Evolutionary conservation across 805 yeast species (phyloP).

Genomic region (Kodamaea hsintzibuensis): DNA sequence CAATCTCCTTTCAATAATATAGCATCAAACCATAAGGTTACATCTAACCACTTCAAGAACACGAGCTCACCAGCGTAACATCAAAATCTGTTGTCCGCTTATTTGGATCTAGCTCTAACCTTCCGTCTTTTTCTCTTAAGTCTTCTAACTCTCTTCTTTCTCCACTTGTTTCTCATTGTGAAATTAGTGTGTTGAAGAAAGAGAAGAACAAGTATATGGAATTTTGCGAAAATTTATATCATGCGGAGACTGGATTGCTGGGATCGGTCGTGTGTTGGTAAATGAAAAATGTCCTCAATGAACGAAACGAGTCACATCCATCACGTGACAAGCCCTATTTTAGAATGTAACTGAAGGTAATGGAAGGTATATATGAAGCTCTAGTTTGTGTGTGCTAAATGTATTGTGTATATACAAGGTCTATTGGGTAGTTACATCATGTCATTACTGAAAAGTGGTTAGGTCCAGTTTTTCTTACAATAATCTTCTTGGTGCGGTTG

Average conservation of each 20-base stretch:
- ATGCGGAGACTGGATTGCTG: conserved; percentile 4
- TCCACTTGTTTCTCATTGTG: conserved; percentile 95
- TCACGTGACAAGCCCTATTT: conserved; percentile 10
- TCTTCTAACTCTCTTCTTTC: conserved; percentile 99
- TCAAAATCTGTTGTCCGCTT: conserved; percentile 50
- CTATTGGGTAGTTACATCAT: not conserved
- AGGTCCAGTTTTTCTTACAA: too few relatives aligned
- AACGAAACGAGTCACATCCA: too few relatives aligned
- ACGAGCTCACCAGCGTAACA: conserved; percentile 1
- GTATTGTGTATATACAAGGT: not conserved
- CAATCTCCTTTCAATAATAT: not conserved
- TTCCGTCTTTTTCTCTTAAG: conserved; percentile 99
- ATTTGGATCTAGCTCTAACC: conserved; percentile 99
- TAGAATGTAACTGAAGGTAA: too few relatives aligned
- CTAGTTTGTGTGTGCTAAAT: not conserved
- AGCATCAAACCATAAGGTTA: not conserved
- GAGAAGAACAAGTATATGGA: conserved; percentile 15
- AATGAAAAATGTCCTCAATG: conserved; percentile 12
- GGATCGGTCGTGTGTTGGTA: conserved; percentile 23
- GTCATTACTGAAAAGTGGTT: not conserved
- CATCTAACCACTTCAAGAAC: not conserved
- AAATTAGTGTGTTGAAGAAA: conserved; percentile 24
- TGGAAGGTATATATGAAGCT: too few relatives aligned
- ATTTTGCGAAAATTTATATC: conserved; percentile 18
- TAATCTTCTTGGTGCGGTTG: too few relatives aligned